A percentile compares a stretch with the other conserved stretches of the same genome.
phyloP scores from a whole-genome alignment of 2,329 filamentous ascomycete species.

The Ophiostoma australiae region DNA sequence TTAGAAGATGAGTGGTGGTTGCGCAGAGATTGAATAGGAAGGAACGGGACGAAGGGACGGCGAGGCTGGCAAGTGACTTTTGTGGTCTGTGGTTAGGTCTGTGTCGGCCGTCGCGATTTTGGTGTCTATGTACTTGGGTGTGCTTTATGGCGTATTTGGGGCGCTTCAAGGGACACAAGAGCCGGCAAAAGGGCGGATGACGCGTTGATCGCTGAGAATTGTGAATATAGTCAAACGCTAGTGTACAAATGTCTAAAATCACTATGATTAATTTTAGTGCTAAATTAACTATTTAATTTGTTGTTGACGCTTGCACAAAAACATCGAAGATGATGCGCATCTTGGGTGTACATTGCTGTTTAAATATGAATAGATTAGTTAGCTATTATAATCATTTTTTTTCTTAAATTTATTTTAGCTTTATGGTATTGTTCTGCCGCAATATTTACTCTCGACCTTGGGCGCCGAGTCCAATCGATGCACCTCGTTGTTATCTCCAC shows the following conservation, averaged over 20 bases:
- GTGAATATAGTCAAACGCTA: background rate
- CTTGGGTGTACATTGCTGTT: no score
- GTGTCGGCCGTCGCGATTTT: background rate
- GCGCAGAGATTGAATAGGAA: background rate
- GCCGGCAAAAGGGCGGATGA: constrained; percentile 1
- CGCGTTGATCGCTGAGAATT: background rate
- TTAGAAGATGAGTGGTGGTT: background rate
- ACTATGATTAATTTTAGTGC: background rate
- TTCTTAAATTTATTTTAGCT: background rate
- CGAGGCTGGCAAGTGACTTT: background rate
- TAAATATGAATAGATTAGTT: no score
- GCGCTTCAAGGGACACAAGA: background rate
- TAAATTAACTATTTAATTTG: background rate
- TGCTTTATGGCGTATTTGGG: background rate
- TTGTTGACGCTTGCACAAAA: background rate
- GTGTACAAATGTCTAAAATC: background rate
- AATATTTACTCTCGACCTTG: background rate
- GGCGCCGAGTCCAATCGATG: background rate
- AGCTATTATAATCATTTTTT: no score
- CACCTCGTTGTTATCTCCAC: constrained; percentile 15
- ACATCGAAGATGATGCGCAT: background rate
- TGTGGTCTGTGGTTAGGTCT: background rate
- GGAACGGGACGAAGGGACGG: background rate
- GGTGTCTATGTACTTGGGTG: background rate
- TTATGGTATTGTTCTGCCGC: background rate